Evolutionary conservation across 2,329 filamentous ascomycete genomes (phyloP), one percentile per base, ranked within the genome.

Genomic region (Talaromyces verruculosus): DNA sequence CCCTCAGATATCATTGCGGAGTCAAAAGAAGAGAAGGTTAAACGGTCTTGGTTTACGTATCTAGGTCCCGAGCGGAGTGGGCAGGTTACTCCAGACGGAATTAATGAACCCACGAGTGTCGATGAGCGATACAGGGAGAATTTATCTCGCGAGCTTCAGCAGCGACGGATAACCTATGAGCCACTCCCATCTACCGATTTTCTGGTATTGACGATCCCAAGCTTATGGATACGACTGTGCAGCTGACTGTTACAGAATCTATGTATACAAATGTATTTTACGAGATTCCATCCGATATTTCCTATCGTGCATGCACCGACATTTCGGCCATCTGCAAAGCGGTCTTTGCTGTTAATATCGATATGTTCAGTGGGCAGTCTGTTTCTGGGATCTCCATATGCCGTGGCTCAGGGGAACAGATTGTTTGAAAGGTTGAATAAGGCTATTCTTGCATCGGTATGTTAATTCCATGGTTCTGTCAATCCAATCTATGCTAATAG

Each of bases 331-430:
- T 70, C 69, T 1, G 62, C 67, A 8, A 69, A 74, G 61, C 75
- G 72, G 17, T 74, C 75, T 7, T 67, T 77, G 25, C 66, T 79
- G 1, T 70, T 78, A 2, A 57, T 78, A 39, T 78, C 77, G 0
- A 75, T 79, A 15, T 79, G 77, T 63, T 78, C 77, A 0, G 67
- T 79, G 2, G 77, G 77, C 0, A 75, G 75, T 39, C 70, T 79
- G 1, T 78, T 78, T 37, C 69, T 76, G 1, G 77, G 77, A 7
- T 76, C 74, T 0, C 65, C 73, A 0, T 64, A 69, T 62, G 77
- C 75, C 5, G 53, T 71, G 15, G 65, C 69, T 2, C 74, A 75
- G 58, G 73, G 74, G 0, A 66, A 69, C 4, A 67, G 70, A 15
- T 69, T 76, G 7, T 76, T 76, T 61, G 73, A 76, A 57, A 63